Conservation (phyloP, 805 yeast genomes). For the Grigorovia transvaalensis region DNA sequence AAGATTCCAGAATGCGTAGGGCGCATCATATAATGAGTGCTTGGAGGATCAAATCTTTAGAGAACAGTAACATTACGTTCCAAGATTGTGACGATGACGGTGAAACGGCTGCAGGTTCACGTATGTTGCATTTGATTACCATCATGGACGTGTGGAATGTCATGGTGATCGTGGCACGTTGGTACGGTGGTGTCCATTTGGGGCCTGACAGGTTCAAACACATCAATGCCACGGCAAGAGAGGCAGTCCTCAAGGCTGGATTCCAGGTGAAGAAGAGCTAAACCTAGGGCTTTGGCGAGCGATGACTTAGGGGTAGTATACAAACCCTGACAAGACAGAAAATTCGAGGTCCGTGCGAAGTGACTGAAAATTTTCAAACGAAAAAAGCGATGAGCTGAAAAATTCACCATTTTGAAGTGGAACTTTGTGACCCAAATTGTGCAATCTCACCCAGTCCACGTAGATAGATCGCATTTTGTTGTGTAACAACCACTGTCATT, state of each 20-base stretch:
- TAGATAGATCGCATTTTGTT: no score
- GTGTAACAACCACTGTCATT: neutral
- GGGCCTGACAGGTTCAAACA: constrained; percentile 95
- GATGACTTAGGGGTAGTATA: no score
- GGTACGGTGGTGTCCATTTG: constrained; percentile 87
- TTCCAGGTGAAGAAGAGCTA: constrained; percentile 21
- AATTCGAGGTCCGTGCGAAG: neutral
- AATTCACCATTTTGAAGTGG: neutral
- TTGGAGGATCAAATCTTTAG: constrained; percentile 53
- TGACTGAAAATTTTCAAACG: constrained; percentile 2
- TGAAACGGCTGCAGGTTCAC: constrained; percentile 89
- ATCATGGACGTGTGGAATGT: constrained; percentile 77
- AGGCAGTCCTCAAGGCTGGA: constrained; percentile 62
- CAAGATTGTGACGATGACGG: constrained; percentile 97
- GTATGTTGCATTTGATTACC: constrained; percentile 68
- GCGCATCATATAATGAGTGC: constrained; percentile 81
- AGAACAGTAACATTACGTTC: constrained; percentile 35
- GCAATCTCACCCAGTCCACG: no score
- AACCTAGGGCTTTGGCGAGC: no score
- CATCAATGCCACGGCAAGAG: constrained; percentile 80
- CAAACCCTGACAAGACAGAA: neutral
- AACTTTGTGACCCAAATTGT: no score
- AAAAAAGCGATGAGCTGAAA: constrained; percentile 3
- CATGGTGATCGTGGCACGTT: constrained; percentile 70
- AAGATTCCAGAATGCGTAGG: constrained; percentile 55